Base-by-base conservation (phyloP, 495 filamentous ascomycete species). In the Xylaria bambusicola region DNA sequence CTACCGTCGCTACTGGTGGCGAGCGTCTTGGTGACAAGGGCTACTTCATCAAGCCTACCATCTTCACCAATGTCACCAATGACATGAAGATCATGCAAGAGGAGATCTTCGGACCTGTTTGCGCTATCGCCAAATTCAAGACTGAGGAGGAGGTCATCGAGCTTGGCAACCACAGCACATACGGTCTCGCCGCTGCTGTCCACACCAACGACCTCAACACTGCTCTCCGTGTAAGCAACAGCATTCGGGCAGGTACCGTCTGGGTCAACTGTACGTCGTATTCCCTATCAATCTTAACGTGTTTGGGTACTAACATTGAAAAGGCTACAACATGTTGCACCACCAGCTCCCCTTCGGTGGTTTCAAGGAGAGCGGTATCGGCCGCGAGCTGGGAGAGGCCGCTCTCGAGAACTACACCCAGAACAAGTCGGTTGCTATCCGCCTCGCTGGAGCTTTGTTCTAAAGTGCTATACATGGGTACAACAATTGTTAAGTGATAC, bases 21-120 rank as follows among this genome's bases (percentile, higher is more conserved):
- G 87, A 87, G 69, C 93, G 95, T 66, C 88, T 90, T 73, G 94
- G 94, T 64, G 80, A 85, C 58, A 86, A 93, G 76, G 93, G 93
- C 65, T 98, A 92, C 86, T 98, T 96, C 82, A 97, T 98, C 77
- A 83, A 97, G 83, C 93, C 93, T 26, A 98, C 93, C 66, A 91
- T 98, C 75, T 97, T 98, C 86, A 88, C 86, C 73, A 86, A 93
- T 73, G 93, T 97, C 56, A 86, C 80, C 44, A 74, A 83, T 59
- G 83, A 96, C 74, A 97, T 98, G 93, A 96, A 96, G 88, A 97
- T 98, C 74, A 89, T 93, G 84, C 87, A 93, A 79, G 93, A 98
- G 79, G 93, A 98, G 80, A 97, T 98, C 77, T 98, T 98, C 76
- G 93, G 93, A 52, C 93, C 93, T 52, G 93, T 98, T 59, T 90